phyloP scores from a whole-genome alignment of 164 flowering plant species.

The Aristolochia contorta region DNA sequence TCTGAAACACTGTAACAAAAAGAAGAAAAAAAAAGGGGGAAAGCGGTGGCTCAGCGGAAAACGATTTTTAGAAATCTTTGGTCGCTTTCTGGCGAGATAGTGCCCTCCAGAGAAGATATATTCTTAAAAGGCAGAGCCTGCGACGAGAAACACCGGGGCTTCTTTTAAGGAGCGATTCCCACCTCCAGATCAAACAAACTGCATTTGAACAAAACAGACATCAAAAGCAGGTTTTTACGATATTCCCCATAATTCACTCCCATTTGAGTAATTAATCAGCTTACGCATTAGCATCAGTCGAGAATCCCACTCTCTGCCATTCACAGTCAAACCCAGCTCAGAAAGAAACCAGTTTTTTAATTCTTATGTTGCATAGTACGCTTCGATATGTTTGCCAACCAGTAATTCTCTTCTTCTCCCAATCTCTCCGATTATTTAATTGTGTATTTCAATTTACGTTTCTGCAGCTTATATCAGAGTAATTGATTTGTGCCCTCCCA shows the following conservation, averaged over 20 bases:
- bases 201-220: constrained; percentile 17
- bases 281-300: not conserved
- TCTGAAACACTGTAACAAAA: too few relatives aligned
- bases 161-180: constrained; percentile 10
- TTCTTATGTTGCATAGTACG: not conserved
- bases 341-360: constrained; percentile 1
- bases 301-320: not conserved
- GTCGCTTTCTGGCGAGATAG: not conserved
- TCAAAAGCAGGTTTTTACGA: constrained; percentile 9
- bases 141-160: not conserved
- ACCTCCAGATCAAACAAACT: constrained; percentile 21
- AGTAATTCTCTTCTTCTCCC: not conserved
- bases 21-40: too few relatives aligned
- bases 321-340: constrained; percentile 1
- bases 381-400: constrained; percentile 4
- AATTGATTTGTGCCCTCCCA: too few relatives aligned
- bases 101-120: not conserved
- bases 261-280: not conserved
- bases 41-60: too few relatives aligned
- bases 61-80: not conserved
- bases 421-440: too few relatives aligned
- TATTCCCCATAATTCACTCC: not conserved
- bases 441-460: too few relatives aligned
- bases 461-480: too few relatives aligned
- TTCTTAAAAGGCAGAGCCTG: not conserved